Base-by-base conservation (phyloP, 202 grass and related monocot genomes). In the Digitaria exilis region DNA sequence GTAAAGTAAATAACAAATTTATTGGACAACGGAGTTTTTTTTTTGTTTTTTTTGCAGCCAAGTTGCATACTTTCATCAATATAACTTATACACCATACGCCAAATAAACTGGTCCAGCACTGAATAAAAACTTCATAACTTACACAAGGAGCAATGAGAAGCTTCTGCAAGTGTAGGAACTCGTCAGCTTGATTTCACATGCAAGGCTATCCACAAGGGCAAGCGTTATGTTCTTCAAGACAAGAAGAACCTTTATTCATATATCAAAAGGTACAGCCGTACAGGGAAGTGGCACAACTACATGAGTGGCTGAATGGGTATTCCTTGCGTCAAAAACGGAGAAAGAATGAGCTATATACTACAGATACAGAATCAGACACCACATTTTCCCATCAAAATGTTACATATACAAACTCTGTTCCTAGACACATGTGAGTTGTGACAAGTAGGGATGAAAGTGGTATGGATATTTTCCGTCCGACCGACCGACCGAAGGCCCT, bases 351-450 rank as follows among this genome's bases (percentile, higher is more conserved):
- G 62, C 28, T 65, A 80, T 76, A 64, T 29, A 71, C 55, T 84
- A 83, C 62, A 76, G 45, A 75, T 84, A 83, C 62, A 76, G 34
- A 75, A 90, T 63, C 55, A 31, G 59, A 62, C 43, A 48, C 55
- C 19, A 72, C 35, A 64, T 51, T 79, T 89, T 61, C 59, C 69
- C 69, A 70, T 54, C 43, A 86, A 90, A 87, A 84, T 75, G 75
- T 71, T 87, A 80, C 88, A 84, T 75, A 68, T 69, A 84, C 80
- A 87, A 80, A 80, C 69, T 66, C 54, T 85, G 79, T 56, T 79
- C 69, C 60, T 84, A 64, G 64, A 76, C 85, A 81, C 44, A 85
- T 37, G 71, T 71, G n/a, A n/a, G n/a, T n/a, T n/a, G n/a, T n/a
- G n/a, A n/a, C n/a, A n/a, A n/a, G n/a, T n/a, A n/a, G n/a, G n/a